Evolutionary conservation across 345 rosid genomes (phyloP).

Genomic region (Pseudoturritis turrita): DNA sequence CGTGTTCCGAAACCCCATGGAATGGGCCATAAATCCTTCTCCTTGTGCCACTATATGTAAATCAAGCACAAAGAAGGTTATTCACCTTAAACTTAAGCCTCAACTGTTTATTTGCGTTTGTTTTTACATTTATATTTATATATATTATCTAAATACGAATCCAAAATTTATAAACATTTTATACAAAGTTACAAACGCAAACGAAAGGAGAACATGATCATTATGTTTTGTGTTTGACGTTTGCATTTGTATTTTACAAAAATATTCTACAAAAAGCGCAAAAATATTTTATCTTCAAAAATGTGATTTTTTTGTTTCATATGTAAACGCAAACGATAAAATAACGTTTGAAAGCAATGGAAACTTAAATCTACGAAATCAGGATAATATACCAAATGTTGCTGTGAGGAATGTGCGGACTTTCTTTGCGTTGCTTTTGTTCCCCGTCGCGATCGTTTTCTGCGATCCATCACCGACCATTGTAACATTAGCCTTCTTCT

Average conservation of each 20-base stretch:
- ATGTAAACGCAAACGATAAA: neutral
- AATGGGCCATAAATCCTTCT: slow-evolving; percentile 59
- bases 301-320: too few species aligned
- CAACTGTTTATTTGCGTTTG: neutral
- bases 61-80: neutral
- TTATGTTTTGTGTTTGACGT: too few species aligned
- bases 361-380: neutral
- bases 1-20: slow-evolving; percentile 82
- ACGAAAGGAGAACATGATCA: too few species aligned
- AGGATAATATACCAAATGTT: slow-evolving; percentile 52
- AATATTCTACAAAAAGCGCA: too few species aligned
- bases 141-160: too few species aligned
- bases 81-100: neutral
- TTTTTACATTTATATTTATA: too few species aligned
- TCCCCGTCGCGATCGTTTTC: slow-evolving; percentile 63
- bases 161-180: too few species aligned
- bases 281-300: too few species aligned
- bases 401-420: slow-evolving; percentile 57
- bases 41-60: slow-evolving; percentile 51
- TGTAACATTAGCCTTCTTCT: slow-evolving; percentile 56
- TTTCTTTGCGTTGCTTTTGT: slow-evolving; percentile 55
- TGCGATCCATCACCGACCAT: slow-evolving; percentile 84
- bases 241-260: too few species aligned
- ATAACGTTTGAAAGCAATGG: too few species aligned
- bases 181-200: too few species aligned